phyloP scores from a whole-genome alignment of 305 asterid genomes.

The Rubia tinctorum region DNA sequence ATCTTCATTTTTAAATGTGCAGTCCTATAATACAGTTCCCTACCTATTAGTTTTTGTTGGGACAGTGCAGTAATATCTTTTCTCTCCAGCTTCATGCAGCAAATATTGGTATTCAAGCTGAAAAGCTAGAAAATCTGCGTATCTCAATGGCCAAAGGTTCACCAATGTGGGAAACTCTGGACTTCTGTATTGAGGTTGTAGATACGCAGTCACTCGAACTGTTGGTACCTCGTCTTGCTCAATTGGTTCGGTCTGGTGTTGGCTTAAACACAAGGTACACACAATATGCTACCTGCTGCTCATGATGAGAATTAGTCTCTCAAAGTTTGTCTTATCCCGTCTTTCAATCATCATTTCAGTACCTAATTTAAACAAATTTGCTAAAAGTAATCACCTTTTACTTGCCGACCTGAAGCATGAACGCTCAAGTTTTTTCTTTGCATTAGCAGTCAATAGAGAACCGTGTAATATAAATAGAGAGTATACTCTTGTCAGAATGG shows the following conservation, averaged over 20 bases:
- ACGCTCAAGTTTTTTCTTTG: background rate
- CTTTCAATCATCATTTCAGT: background rate
- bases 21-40: background rate
- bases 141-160: slow-evolving; percentile 93
- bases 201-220: slow-evolving; percentile 77
- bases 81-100: slow-evolving; percentile 79
- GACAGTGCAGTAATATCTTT: slow-evolving; percentile 1
- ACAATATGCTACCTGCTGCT: background rate
- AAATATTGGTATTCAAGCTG: slow-evolving; percentile 90
- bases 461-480: background rate
- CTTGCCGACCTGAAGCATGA: background rate
- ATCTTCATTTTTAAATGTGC: background rate
- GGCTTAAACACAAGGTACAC: slow-evolving; percentile 93
- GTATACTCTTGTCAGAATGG: background rate
- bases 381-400: background rate
- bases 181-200: slow-evolving; percentile 81
- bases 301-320: slow-evolving; percentile 2
- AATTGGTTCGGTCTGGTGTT: slow-evolving; percentile 80
- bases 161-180: slow-evolving; percentile 99
- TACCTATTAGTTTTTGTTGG: background rate
- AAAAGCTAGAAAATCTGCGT: slow-evolving; percentile 89
- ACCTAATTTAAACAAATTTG: background rate
- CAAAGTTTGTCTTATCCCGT: background rate
- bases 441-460: background rate
- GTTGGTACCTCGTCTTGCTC: slow-evolving; percentile 89